Percentiles rank a stretch among this genome's conserved stretches.
Evolutionary conservation across 176 grass and related monocot species (phyloP).

Genomic region (Oryza meridionalis): DNA sequence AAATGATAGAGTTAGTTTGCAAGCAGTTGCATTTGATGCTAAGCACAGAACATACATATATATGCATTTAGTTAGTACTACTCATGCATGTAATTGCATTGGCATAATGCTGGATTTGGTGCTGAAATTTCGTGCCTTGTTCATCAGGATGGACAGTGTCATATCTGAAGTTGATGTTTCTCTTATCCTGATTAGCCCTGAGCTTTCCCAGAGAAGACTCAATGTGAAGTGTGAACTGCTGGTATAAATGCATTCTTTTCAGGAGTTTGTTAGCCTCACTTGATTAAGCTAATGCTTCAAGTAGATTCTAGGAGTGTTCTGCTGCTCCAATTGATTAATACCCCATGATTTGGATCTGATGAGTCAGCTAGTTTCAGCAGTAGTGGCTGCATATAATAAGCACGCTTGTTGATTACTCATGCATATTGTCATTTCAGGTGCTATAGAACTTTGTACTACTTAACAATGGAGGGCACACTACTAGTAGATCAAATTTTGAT

Average conservation of each 20-base stretch:
- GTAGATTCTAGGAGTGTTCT: constrained; percentile 57
- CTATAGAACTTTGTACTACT: constrained; percentile 11
- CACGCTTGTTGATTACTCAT: constrained; percentile 25
- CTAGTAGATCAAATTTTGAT: constrained; percentile 27
- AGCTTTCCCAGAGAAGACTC: constrained; percentile 40
- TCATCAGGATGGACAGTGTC: constrained; percentile 46
- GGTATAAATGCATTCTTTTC: not conserved
- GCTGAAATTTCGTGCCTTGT: constrained; percentile 46
- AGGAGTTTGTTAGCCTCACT: constrained; percentile 42
- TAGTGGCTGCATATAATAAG: constrained; percentile 39
- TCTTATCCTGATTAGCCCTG: constrained; percentile 36
- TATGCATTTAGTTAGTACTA: constrained; percentile 17
- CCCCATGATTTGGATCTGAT: constrained; percentile 52
- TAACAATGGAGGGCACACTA: constrained; percentile 30
- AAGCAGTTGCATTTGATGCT: not conserved
- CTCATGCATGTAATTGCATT: constrained; percentile 17
- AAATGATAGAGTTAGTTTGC: not conserved
- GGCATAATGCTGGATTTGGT: constrained; percentile 30
- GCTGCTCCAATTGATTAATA: constrained; percentile 43
- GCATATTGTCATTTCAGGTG: constrained; percentile 55
- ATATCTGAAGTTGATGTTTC: constrained; percentile 50
- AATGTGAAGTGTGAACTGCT: not conserved
- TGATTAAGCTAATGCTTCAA: constrained; percentile 48
- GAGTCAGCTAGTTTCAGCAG: constrained; percentile 48
- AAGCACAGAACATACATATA: constrained; percentile 29